Evolutionary conservation across 768 basidiomycete genomes (phyloP), one percentile per base, ranked within the genome.

Genomic region (Hypsizygus marmoreus): DNA sequence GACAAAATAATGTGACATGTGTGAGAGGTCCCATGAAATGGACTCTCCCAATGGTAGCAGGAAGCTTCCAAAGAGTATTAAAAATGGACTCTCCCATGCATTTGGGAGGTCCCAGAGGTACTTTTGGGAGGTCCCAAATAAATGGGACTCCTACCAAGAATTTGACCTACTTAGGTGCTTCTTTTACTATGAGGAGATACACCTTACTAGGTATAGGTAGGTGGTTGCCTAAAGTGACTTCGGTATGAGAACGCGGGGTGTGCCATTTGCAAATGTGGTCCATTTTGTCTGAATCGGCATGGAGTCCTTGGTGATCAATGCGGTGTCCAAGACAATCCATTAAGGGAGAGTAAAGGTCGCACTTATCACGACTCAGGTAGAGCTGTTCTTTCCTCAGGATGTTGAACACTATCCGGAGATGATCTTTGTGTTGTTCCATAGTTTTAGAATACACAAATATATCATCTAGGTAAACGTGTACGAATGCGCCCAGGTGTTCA

Each of bases 381-480:
- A 48, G 39, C 3, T 2, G 7, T 0, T 41, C 2, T 9, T 16
- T 4, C 4, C 22, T 4, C 4, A 47, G 29, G 10, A 7, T 9
- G 12, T 42, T 30, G 17, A 42, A 42, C 4, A 34, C 31, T 8
- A 43, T 23, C 4, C 31, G 19, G 3, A 43, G 20, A 23, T 33
- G 31, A 13, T 32, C 8, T 16, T 44, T 26, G 14, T 44, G 43
- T 26, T 44, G 23, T 12, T 44, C 33, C 5, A 44, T 44, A 62
- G 10, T 13, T n/a, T 46, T 30, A 9, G 38, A 46, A 25, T 13
- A 46, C 1, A 46, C 34, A 30, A 76, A 69, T 3, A 77, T 65
- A 50, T 77, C 70, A 45, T 78, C 74, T 1, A 77, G 51, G 45
- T 76, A 77, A 2, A 71, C 62, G 34, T 76, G 67, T 6, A 76